Evolutionary conservation across 1,139 yeast species (phyloP), one percentile per base, ranked within the genome.

Genomic region (Magnusiomyces clavatus): DNA sequence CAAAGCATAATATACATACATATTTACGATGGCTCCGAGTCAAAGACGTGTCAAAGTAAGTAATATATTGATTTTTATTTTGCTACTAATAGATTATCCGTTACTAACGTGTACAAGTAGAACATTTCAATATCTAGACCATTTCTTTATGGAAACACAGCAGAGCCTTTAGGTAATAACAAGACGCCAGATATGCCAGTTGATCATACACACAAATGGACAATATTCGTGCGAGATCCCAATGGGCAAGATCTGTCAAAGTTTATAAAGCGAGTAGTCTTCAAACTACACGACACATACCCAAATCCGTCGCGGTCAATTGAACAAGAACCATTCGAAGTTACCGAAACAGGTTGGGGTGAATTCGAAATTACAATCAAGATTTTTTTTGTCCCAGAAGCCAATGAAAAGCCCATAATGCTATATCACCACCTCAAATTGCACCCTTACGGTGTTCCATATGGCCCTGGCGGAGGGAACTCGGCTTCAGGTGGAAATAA

Each of bases 331-430:
- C 98, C 98, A 0, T 92, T 86, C 62, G 95, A 90, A 66, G 90
- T 92, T 13, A 86, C 96, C 1, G 99, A 94, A 64, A 87, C 97
- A 0, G 99, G 99, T 0, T 92, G 99, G 99, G 99, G 99, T 57
- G 99, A 92, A 68, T 92, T 92, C 69, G 99, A 92, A 64, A 86
- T 94, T 57, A 80, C 86, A 42, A 83, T 92, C 53, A 87, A 90
- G 66, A 79, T 92, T 37, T 90, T 83, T 67, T 92, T 92, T 69
- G 85, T 83, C 45, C 77, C 83, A 29, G 96, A 88, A 37, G 84
- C 95, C 16, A 83, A 83, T 60, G 99, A 94, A 66, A 94, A 92
- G 72, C 84, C 86, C 65, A 73, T 92, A 50, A 87, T 83, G 54
- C 75, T 92, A 51, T 88, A 88, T 64, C 98, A 92, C 66, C 96